Base-by-base conservation (phyloP, 306 rosid genomes). In the Hippophae gyantsensis region DNA sequence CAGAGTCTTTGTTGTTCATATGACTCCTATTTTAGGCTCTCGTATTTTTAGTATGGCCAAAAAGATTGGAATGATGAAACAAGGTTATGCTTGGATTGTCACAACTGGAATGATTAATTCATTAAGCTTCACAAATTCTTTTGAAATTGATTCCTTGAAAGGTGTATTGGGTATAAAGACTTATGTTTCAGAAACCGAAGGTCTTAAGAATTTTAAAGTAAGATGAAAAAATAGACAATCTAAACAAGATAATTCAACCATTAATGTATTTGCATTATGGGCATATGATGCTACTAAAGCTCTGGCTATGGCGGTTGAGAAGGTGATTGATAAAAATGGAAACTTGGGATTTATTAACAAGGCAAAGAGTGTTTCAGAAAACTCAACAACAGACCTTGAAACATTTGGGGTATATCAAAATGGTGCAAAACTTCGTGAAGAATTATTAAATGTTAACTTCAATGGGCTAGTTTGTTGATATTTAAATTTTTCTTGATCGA, bases 61-160 rank as follows among this genome's bases (percentile, higher is more conserved):
- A 6, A 68, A 75, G 67, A 57, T 63, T 54, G 77, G 77, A 38
- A 78, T 81, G 77, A 72, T 72, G 73, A 8, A 14, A 2, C n/a
- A 72, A 67, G 87, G 77, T 5, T 74, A 65, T 50, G 83, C 49
- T 44, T 81, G 83, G 86, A 74, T 81, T 1, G n/a, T 68, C 42
- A 78, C 81, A 1, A 51, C 53, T 25, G 52, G 51, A 2, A 62
- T 72, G 12, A 8, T 56, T 5, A 74, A 72, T 45, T 1, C 5
- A 9, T 18, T 63, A 1, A 32, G 14, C 1, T 72, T 63, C 1
- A 42, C 10, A 0, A 8, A 4, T 27, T 14, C 63, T 42, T 7
- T 48, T 0, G 40, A 53, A n/a, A 0, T 48, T 13, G 68, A 66
- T 13, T 68, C 75, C 1, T 71, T 81, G 81, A 69, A 84, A 18